Percentiles rank a stretch among this genome's conserved stretches.
Conservation (phyloP, 768 basidiomycete genomes). For the Pleurotus citrinopileatus region DNA sequence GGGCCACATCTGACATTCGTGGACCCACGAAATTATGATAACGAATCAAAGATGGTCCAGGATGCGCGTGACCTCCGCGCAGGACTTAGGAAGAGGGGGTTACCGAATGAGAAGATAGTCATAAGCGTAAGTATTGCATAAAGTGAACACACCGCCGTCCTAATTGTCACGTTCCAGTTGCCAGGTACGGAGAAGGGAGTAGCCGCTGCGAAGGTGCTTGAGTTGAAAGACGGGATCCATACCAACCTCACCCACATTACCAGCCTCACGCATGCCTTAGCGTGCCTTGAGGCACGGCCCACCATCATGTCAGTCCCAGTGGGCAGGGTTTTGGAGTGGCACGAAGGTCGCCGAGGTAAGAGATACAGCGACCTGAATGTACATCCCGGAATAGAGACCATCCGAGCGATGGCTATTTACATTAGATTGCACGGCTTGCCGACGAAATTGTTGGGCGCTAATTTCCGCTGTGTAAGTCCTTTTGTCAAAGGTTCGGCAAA, state of each 20-base stretch:
- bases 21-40: slow-evolving; percentile 42
- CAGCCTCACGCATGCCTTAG: slow-evolving; percentile 49
- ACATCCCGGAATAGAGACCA: slow-evolving; percentile 44
- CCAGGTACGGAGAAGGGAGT: slow-evolving; percentile 58
- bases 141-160: neutral
- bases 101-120: slow-evolving; percentile 38
- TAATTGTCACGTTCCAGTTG: slow-evolving; percentile 35
- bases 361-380: slow-evolving; percentile 18
- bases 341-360: slow-evolving; percentile 32
- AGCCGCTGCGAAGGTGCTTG: slow-evolving; percentile 39
- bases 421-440: slow-evolving; percentile 36
- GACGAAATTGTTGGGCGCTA: slow-evolving; percentile 37
- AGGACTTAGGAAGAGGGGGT: slow-evolving; percentile 38
- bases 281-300: slow-evolving; percentile 51
- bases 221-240: slow-evolving; percentile 34
- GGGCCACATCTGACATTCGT: slow-evolving; percentile 52
- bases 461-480: slow-evolving; percentile 37
- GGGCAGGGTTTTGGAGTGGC: slow-evolving; percentile 40
- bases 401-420: slow-evolving; percentile 43
- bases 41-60: slow-evolving; percentile 35
- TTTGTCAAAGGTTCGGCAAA: slow-evolving; percentile 10
- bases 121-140: slow-evolving; percentile 42
- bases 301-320: slow-evolving; percentile 48
- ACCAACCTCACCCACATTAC: slow-evolving; percentile 54
- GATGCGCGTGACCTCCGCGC: slow-evolving; percentile 38